phyloP scores from a whole-genome alignment of 352 stramenopile species.

The Pythium sp. region DNA sequence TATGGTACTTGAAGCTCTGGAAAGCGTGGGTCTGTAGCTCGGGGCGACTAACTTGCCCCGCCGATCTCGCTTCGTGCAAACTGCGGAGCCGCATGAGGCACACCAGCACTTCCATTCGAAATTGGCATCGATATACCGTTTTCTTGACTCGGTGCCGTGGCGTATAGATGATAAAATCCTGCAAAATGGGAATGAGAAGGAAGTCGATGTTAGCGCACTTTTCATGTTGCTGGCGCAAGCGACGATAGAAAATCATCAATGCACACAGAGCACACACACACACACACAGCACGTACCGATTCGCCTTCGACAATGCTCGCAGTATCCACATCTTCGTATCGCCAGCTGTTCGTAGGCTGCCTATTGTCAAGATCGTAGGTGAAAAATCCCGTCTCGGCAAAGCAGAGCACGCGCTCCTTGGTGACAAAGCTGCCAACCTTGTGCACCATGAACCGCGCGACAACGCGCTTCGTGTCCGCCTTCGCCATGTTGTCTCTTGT shows the following conservation, averaged over 20 bases:
- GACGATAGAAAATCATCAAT: background rate
- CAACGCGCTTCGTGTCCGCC: constrained; percentile 59
- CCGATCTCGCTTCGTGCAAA: constrained; percentile 47
- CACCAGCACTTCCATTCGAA: constrained; percentile 81
- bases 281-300: constrained; percentile 26
- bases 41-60: constrained; percentile 16
- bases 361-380: constrained; percentile 72
- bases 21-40: constrained; percentile 63
- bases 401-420: constrained; percentile 83
- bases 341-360: constrained; percentile 76
- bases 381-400: constrained; percentile 70
- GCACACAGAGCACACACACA: background rate
- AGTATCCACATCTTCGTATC: constrained; percentile 74
- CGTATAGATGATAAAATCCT: constrained; percentile 75
- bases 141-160: constrained; percentile 80
- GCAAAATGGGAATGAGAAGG: background rate
- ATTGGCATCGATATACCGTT: constrained; percentile 76
- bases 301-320: constrained; percentile 62
- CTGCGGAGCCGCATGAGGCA: constrained; percentile 74
- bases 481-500: background rate
- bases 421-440: constrained; percentile 81
- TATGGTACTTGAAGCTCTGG: constrained; percentile 59
- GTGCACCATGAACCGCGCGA: constrained; percentile 82
- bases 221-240: background rate
- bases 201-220: background rate